Evolutionary conservation across 768 basidiomycete species (phyloP), one percentile per base, ranked within the genome.

Genomic region (Collybia nuda): DNA sequence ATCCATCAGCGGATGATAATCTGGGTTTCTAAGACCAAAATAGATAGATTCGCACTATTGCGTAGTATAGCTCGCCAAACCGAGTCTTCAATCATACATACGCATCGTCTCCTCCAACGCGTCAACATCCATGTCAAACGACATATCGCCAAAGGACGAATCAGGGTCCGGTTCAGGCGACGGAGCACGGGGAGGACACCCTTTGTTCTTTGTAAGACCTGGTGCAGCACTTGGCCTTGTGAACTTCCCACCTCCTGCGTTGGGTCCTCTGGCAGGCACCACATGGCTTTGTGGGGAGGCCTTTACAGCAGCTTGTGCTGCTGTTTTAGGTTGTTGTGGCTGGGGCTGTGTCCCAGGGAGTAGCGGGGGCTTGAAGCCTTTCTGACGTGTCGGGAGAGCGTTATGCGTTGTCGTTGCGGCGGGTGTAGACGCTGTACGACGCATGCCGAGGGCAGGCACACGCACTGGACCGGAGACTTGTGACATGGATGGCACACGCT

Each of bases 381-480:
- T 72, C 46, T 64, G 71, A 48, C 58, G 63, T 9, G 56, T 62
- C 1, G 70, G 67, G 14, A 73, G 58, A 3, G 46, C 38, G 7
- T 50, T 56, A n/a, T 15, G 22, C 15, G 36, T 29, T 18, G 39
- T 18, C 17, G 21, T 6, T 3, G 53, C 40, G 9, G 47, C 39
- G 9, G 66, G 56, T 6, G 55, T 51, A 1, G 66, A 65, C 44
- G 61, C 60, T 1, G 63, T 63, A 14, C 73, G 65, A n/a, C 71
- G 68, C 72, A 75, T 75, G 36, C 73, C 72, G 12, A 75, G 60
- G 18, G 52, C 51, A 5, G 70, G 73, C 0, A 68, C 70, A 9
- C 65, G 64, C 6, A 58, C 52, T 5, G 62, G 57, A 15, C 17
- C 29, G 15, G 40, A 35, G 47, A 47, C 26, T 47, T 62, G 48